These are phyloP conservation scores for Neofusicoccum umdonicola DNA, from an alignment of 2,329 filamentous ascomycete genomes.

Conservation along the genomic window DNA sequence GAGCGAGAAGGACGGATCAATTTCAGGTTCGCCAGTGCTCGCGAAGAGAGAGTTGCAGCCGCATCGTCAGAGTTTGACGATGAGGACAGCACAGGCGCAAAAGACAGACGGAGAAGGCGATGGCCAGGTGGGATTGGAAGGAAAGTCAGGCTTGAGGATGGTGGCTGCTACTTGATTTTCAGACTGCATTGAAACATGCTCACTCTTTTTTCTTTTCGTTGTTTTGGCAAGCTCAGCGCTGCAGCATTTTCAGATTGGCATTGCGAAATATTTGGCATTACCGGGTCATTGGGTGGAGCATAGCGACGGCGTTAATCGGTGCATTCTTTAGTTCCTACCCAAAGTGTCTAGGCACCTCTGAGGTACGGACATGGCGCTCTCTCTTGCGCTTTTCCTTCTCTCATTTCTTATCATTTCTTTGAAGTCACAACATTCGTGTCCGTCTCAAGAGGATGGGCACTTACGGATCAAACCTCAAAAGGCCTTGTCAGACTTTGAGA, in stretches of 20 bases:
- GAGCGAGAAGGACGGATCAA: neutral
- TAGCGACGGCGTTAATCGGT: neutral
- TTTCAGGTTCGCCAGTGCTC: neutral
- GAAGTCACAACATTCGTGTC: too few species aligned
- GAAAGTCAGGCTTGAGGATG: conserved; percentile 2
- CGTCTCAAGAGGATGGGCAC: too few species aligned
- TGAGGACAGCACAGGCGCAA: conserved; percentile 11
- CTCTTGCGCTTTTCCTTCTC: too few species aligned
- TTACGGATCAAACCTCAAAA: too few species aligned
- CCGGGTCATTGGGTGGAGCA: neutral
- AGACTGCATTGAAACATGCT: neutral
- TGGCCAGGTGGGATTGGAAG: neutral
- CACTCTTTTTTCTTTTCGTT: neutral
- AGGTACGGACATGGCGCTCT: too few species aligned
- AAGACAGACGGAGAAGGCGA: conserved; percentile 2
- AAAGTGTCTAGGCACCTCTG: too few species aligned
- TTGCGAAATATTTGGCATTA: neutral
- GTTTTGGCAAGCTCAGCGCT: neutral
- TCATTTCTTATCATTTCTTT: too few species aligned
- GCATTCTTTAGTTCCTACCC: neutral
- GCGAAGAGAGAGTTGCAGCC: neutral
- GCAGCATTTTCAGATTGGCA: neutral
- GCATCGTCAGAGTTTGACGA: conserved; percentile 7
- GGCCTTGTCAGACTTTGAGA: too few species aligned
- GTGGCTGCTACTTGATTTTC: conserved; percentile 8